A percentile compares a stretch with the other conserved stretches of the same genome.
Evolutionary conservation across 345 rosid species (phyloP).

Genomic region (Schrenkiella parvula): DNA sequence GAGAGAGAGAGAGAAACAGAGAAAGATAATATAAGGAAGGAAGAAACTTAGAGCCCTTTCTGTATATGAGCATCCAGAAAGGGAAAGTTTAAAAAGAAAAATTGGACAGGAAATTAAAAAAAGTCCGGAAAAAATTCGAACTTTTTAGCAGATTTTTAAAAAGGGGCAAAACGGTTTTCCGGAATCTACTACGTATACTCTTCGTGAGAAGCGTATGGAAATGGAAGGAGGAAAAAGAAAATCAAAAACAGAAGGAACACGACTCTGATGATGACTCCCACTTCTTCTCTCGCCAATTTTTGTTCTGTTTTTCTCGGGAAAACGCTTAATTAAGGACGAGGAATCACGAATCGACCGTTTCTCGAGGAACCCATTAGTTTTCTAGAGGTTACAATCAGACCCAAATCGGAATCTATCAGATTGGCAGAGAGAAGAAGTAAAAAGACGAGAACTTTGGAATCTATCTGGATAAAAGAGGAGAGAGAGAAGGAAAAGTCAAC

Average conservation of each 20-base stretch:
- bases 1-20: not conserved
- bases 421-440: not conserved
- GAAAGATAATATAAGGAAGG: not conserved
- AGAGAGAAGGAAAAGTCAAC: conserved; percentile 27
- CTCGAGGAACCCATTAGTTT: not conserved
- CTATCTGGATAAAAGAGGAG: not conserved
- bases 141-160: not conserved
- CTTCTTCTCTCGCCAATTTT: not conserved
- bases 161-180: not conserved
- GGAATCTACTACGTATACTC: not conserved
- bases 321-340: not conserved
- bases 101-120: not conserved
- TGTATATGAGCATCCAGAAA: conserved; percentile 7
- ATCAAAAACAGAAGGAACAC: not conserved
- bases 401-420: not conserved
- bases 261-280: not conserved
- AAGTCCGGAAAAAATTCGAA: not conserved
- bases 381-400: not conserved
- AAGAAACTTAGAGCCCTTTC: conserved; percentile 2
- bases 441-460: conserved; percentile 7
- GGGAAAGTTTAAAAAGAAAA: conserved; percentile 11
- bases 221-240: not conserved
- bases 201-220: not conserved
- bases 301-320: not conserved
- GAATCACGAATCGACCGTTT: not conserved